These are phyloP conservation scores for Calonectria ilicicola DNA, from an alignment of 2,329 filamentous ascomycete genomes.

Conservation along the genomic window DNA sequence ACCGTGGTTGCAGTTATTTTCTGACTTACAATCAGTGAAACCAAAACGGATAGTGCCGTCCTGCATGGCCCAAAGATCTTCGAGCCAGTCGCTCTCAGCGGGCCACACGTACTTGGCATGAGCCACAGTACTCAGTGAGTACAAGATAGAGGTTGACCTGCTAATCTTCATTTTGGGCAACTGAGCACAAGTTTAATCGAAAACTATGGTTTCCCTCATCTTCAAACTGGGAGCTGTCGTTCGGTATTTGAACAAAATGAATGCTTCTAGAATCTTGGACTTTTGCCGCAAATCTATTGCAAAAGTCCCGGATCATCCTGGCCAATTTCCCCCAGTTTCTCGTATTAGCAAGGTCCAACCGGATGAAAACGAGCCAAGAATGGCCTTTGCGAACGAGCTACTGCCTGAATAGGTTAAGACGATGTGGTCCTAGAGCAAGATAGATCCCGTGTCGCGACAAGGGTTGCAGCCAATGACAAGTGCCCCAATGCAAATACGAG, in stretches of 20 bases:
- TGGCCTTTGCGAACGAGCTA: background rate
- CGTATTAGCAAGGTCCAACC: background rate
- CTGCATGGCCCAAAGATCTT: constrained; percentile 11
- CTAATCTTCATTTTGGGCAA: background rate
- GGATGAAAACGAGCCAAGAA: background rate
- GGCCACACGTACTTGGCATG: constrained; percentile 16
- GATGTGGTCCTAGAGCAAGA: background rate
- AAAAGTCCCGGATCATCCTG: background rate
- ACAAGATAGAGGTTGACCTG: background rate
- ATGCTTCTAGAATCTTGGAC: background rate
- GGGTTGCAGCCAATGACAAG: background rate
- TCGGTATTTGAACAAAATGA: background rate
- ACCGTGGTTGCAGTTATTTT: background rate
- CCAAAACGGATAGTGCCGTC: constrained; percentile 7
- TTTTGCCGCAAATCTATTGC: background rate
- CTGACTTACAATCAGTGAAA: constrained; percentile 8
- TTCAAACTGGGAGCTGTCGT: background rate
- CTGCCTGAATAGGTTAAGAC: background rate
- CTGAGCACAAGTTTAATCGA: too few relatives aligned
- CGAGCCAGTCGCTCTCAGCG: constrained; percentile 1
- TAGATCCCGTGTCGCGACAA: background rate
- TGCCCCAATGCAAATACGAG: background rate
- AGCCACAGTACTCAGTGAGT: background rate
- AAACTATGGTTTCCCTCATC: background rate
- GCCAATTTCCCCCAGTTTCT: background rate